Base-by-base conservation (phyloP, 345 rosid genomes). In the Euphorbia lathyris region DNA sequence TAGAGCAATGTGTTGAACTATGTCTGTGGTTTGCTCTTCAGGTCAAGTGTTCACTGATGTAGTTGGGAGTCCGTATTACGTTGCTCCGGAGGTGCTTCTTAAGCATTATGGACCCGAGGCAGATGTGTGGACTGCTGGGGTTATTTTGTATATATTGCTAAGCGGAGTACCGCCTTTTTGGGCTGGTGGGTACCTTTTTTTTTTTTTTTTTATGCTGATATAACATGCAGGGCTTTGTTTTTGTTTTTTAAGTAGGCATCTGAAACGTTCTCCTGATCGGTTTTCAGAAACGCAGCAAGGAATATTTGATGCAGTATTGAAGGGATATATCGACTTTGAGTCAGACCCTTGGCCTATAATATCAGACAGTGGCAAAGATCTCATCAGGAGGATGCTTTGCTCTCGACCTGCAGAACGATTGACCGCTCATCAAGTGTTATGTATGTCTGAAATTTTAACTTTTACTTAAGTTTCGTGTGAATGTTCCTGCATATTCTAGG, bases 81-180 rank as follows among this genome's bases (percentile, higher is more conserved):
- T 91, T 25, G 98, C 98, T 67, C 98, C 98, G 12, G 98, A 91
- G 84, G 98, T 94, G 42, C 96, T 95, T 48, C 88, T 85, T 32
- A 95, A 95, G 83, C 88, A 84, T 72, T 94, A 90, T 66, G 97
- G 98, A 62, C 98, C 95, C 23, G 97, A 78, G 79, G 98, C 98
- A 26, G 98, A 94, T 78, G 98, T 94, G 50, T 94, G 98, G 98
- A 94, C 98, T 19, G 97, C 97, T 40, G 98, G 98, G 66, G 93
- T 94, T 78, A 94, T 94, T 76, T 74, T 94, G 72, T 94, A 94
- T 71, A 94, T 94, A 76, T 81, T 94, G 87, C 84, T 94, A 69
- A 91, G 98, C 77, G 98, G 98, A 50, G 98, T 94, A 73, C 98
- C 98, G 22, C 98, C 98, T 52, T 94, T 93, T 78, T 94, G 99